Percentiles rank a stretch among this genome's conserved stretches.
phyloP scores from a whole-genome alignment of 495 filamentous ascomycete genomes.

The Penicillium roqueforti region DNA sequence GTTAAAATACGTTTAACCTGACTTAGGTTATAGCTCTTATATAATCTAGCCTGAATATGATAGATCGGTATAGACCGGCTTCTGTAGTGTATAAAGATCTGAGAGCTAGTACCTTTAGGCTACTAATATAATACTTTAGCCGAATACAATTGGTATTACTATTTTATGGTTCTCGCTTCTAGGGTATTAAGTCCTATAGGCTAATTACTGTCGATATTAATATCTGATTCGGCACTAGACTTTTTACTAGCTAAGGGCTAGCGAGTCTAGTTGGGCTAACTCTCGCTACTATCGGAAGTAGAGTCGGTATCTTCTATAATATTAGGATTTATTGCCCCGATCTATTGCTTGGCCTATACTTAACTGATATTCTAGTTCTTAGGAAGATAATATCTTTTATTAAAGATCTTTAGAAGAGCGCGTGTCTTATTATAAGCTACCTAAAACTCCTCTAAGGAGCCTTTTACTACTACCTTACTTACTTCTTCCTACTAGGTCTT shows the following conservation, averaged over 20 bases:
- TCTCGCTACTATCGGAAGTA: neutral
- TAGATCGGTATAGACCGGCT: slow-evolving; percentile 12
- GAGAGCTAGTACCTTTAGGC: slow-evolving; percentile 20
- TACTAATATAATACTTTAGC: slow-evolving; percentile 53
- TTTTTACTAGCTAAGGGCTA: neutral
- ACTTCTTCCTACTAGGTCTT: neutral
- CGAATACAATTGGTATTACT: slow-evolving; percentile 8
- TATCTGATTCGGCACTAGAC: neutral
- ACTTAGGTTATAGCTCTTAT: slow-evolving; percentile 15
- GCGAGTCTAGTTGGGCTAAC: neutral
- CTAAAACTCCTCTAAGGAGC: neutral
- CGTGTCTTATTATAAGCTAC: slow-evolving; percentile 4
- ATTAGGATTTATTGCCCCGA: neutral
- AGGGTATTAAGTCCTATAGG: slow-evolving; percentile 7
- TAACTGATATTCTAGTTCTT: slow-evolving; percentile 7
- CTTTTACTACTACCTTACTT: neutral
- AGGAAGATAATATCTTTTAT: slow-evolving; percentile 11
- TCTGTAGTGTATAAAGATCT: slow-evolving; percentile 22
- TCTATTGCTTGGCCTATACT: slow-evolving; percentile 1
- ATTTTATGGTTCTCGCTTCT: slow-evolving; percentile 8
- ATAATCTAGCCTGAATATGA: slow-evolving; percentile 19
- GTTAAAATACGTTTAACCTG: slow-evolving; percentile 11
- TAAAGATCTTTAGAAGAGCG: slow-evolving; percentile 10
- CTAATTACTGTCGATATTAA: neutral
- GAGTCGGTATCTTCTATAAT: neutral